Evolutionary conservation across 2,329 filamentous ascomycete species (phyloP).

Genomic region (Pseudocercospora crystallina): DNA sequence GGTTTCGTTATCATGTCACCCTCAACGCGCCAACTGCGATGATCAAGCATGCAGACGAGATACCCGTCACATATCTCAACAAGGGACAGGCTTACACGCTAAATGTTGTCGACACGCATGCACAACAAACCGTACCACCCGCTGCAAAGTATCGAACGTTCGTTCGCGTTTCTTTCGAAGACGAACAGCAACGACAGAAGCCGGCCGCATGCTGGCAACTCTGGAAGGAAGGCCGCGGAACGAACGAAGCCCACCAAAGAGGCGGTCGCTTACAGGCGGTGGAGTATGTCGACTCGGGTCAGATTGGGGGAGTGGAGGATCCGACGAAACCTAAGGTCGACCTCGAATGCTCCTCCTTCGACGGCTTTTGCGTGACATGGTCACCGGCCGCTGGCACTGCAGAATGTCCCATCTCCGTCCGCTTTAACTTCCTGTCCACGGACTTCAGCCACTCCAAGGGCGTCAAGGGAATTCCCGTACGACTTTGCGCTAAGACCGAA

Average conservation of each 20-base stretch:
- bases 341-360: slow-evolving; percentile 70
- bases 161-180: slow-evolving; percentile 94
- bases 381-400: slow-evolving; percentile 63
- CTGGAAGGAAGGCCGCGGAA: slow-evolving; percentile 96
- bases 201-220: slow-evolving; percentile 83
- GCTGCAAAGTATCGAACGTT: slow-evolving; percentile 80
- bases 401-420: slow-evolving; percentile 84
- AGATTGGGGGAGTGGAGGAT: slow-evolving; percentile 54
- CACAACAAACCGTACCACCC: slow-evolving; percentile 57
- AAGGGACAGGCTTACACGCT: slow-evolving; percentile 94
- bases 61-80: slow-evolving; percentile 96
- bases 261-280: slow-evolving; percentile 92
- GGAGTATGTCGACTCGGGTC: slow-evolving; percentile 76
- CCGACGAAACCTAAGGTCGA: slow-evolving; percentile 49
- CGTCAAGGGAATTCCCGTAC: slow-evolving; percentile 93
- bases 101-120: slow-evolving; percentile 74
- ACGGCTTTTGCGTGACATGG: slow-evolving; percentile 92
- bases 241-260: slow-evolving; percentile 89
- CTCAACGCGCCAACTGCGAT: slow-evolving; percentile 94
- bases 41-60: slow-evolving; percentile 85
- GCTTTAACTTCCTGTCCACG: slow-evolving; percentile 97
- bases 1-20: slow-evolving; percentile 85
- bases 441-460: slow-evolving; percentile 99
- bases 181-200: slow-evolving; percentile 85
- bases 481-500: slow-evolving; percentile 88